These are phyloP conservation scores for Sophora flavescens DNA, from an alignment of 306 rosid genomes.

Conservation along the genomic window DNA sequence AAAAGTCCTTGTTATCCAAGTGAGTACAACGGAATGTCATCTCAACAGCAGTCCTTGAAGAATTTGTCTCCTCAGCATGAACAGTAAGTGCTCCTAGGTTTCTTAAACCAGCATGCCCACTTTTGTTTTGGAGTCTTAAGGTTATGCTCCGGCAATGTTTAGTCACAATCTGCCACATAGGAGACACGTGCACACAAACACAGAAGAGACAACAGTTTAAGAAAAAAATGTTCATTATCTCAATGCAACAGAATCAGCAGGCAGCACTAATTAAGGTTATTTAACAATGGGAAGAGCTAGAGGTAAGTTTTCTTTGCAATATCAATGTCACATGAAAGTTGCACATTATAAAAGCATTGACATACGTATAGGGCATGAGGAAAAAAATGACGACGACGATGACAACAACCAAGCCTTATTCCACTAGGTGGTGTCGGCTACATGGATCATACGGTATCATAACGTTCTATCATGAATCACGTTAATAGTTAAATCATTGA, in stretches of 20 bases:
- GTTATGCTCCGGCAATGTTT: constrained; percentile 62
- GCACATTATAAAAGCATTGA: background rate
- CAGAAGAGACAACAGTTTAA: background rate
- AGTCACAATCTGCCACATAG: constrained; percentile 70
- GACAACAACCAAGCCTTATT: no score
- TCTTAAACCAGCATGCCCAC: constrained; percentile 48
- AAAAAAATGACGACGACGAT: no score
- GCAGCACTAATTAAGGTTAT: background rate
- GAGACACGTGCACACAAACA: background rate
- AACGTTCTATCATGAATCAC: no score
- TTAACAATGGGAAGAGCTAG: background rate
- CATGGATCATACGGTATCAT: no score
- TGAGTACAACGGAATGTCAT: constrained; percentile 70
- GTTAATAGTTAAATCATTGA: no score
- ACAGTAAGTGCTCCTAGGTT: constrained; percentile 71
- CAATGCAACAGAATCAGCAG: constrained; percentile 23
- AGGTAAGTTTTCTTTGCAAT: background rate
- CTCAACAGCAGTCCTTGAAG: constrained; percentile 74
- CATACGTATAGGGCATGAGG: no score
- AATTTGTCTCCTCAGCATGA: constrained; percentile 78
- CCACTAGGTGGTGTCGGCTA: no score
- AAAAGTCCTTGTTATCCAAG: constrained; percentile 79
- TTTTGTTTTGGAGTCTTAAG: constrained; percentile 55
- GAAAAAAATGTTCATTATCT: constrained; percentile 7
- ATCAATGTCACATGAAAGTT: constrained; percentile 18